A percentile compares a stretch with the other conserved stretches of the same genome.
These are phyloP conservation scores for Colletotrichum spaethianum DNA, from an alignment of 2,329 filamentous ascomycete species.

Conservation along the genomic window DNA sequence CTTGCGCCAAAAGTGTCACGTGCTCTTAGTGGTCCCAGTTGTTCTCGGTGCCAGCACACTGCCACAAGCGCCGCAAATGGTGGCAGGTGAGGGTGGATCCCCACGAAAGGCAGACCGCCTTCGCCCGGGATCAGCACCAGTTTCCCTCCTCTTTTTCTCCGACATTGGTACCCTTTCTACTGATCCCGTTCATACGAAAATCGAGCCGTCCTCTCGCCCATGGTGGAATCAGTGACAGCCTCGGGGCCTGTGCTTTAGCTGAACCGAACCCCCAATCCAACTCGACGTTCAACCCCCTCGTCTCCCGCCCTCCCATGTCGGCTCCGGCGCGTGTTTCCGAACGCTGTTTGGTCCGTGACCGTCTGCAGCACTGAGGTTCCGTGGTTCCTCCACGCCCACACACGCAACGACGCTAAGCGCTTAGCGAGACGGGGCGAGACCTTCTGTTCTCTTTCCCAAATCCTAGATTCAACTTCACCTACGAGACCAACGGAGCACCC, in stretches of 20 bases:
- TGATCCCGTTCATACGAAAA: background rate
- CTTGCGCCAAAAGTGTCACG: constrained; percentile 18
- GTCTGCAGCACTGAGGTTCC: constrained; percentile 5
- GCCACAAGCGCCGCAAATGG: background rate
- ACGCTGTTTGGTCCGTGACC: constrained; percentile 37
- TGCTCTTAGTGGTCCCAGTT: constrained; percentile 44
- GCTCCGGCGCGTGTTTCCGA: constrained; percentile 42
- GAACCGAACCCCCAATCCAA: constrained; percentile 13
- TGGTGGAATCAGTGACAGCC: constrained; percentile 19
- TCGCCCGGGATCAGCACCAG: constrained; percentile 2
- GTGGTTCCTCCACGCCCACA: constrained; percentile 21
- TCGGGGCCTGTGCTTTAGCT: constrained; percentile 21
- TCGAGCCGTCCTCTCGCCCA: background rate
- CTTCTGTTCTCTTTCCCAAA: constrained; percentile 42
- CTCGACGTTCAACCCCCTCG: background rate
- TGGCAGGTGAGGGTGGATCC: constrained; percentile 20
- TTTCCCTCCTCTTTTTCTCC: background rate
- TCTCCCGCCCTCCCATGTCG: constrained; percentile 28
- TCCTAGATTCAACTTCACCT: constrained; percentile 39
- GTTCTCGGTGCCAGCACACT: constrained; percentile 5
- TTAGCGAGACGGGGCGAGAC: constrained; percentile 46
- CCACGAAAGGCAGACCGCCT: constrained; percentile 14
- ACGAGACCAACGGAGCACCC: constrained; percentile 20
- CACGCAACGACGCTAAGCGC: constrained; percentile 44
- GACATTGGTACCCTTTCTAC: background rate